Evolutionary conservation across 768 basidiomycete species (phyloP).

Genomic region (Leucocoprinus leucothites): DNA sequence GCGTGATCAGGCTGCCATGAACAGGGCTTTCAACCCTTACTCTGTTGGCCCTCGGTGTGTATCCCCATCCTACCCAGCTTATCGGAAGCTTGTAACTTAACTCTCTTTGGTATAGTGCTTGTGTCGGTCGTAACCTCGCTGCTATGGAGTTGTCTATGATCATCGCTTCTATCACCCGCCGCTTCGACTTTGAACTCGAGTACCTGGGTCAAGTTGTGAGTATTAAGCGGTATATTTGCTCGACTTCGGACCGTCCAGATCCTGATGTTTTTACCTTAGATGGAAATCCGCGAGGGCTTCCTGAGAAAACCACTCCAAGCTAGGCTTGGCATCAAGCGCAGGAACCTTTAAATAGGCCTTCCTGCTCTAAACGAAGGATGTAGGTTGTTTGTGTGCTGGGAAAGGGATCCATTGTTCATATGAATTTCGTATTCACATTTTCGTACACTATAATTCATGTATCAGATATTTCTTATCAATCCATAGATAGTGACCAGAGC

Average conservation of each 20-base stretch:
- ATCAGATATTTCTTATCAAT: background rate
- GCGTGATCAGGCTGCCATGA: conserved; percentile 52
- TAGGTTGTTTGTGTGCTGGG: too few species aligned
- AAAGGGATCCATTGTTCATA: too few species aligned
- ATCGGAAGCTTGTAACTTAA: background rate
- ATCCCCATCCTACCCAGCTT: background rate
- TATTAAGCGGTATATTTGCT: conserved; percentile 1
- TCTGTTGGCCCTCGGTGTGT: conserved; percentile 75
- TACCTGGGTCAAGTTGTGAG: conserved; percentile 53
- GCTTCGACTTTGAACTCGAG: conserved; percentile 74
- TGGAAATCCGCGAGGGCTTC: conserved; percentile 82
- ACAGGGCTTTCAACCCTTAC: conserved; percentile 82
- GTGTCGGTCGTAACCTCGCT: conserved; percentile 83
- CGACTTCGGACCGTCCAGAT: background rate
- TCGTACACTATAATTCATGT: background rate
- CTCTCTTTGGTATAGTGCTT: conserved; percentile 46
- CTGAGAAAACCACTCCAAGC: conserved; percentile 81
- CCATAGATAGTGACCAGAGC: background rate
- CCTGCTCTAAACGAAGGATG: too few species aligned
- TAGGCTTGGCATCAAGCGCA: conserved; percentile 66
- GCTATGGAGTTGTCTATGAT: conserved; percentile 79
- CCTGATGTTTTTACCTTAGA: conserved; percentile 29
- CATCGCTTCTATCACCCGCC: conserved; percentile 69
- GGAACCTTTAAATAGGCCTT: conserved; percentile 37
- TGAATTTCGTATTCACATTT: too few species aligned